Conservation (phyloP, 148 eudicot genomes). For the Rhododendron vialii region DNA sequence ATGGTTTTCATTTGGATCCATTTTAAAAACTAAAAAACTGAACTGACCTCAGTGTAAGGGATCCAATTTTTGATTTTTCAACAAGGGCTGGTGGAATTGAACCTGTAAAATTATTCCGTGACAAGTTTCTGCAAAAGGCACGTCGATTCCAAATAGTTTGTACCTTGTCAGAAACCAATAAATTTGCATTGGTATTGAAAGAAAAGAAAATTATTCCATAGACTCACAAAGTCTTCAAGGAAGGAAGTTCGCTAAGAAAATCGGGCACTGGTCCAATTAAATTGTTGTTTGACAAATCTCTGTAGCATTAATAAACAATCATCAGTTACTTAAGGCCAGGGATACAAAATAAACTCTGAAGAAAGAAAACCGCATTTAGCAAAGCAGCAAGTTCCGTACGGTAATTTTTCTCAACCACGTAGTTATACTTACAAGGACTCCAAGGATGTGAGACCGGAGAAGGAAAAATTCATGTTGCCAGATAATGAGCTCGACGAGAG, state of each 20-base stretch:
- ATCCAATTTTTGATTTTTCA: background rate
- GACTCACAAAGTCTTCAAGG: background rate
- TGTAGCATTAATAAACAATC: background rate
- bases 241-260: background rate
- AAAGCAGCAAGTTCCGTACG: background rate
- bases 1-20: too few relatives aligned
- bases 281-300: background rate
- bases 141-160: background rate
- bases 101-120: background rate
- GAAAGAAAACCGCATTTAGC: background rate
- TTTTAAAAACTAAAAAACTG: too few relatives aligned
- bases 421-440: background rate
- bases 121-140: conserved; percentile 3
- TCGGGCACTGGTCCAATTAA: background rate
- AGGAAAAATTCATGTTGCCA: background rate
- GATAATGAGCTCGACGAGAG: background rate
- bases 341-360: background rate
- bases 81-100: background rate
- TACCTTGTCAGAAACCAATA: background rate
- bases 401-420: background rate
- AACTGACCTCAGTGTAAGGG: background rate
- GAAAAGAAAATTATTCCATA: background rate
- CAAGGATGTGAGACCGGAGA: background rate
- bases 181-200: background rate
- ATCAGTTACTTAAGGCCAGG: background rate